Evolutionary conservation across 2,329 filamentous ascomycete species (phyloP).

Genomic region (Trichoderma sp.): DNA sequence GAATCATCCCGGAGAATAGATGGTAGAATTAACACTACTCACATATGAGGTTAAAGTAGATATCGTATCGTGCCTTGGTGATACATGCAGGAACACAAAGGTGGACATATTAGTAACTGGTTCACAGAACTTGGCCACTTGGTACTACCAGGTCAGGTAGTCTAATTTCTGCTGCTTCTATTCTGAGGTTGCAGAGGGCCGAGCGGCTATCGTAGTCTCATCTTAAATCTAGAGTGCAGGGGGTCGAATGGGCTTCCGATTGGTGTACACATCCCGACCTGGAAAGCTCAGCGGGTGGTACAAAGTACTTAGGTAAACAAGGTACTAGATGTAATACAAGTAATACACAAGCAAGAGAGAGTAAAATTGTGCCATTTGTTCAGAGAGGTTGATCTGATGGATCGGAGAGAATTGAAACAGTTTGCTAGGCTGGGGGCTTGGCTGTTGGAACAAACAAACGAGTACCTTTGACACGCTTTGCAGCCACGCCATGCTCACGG

Average conservation of each 20-base stretch:
- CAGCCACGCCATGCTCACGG: neutral
- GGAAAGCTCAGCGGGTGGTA: neutral
- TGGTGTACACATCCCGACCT: neutral
- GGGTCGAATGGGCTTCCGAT: slow-evolving; percentile 3
- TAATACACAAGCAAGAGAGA: neutral
- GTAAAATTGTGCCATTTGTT: neutral
- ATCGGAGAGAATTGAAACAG: neutral
- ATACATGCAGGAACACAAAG: neutral
- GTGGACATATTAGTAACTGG: neutral
- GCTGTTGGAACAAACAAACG: neutral
- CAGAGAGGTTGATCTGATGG: neutral
- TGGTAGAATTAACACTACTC: neutral
- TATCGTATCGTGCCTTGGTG: neutral
- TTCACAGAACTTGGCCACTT: neutral
- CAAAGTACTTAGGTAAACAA: neutral
- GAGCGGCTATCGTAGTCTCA: slow-evolving; percentile 15
- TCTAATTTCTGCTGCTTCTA: neutral
- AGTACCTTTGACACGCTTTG: neutral
- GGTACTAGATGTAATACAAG: neutral
- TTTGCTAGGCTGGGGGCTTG: neutral
- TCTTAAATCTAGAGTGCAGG: slow-evolving; percentile 10
- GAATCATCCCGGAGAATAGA: neutral
- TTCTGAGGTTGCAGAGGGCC: neutral
- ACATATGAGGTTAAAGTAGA: neutral
- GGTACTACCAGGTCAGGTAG: neutral